phyloP scores from a whole-genome alignment of 805 yeast genomes.

The Wickerhamiella parazyma region DNA sequence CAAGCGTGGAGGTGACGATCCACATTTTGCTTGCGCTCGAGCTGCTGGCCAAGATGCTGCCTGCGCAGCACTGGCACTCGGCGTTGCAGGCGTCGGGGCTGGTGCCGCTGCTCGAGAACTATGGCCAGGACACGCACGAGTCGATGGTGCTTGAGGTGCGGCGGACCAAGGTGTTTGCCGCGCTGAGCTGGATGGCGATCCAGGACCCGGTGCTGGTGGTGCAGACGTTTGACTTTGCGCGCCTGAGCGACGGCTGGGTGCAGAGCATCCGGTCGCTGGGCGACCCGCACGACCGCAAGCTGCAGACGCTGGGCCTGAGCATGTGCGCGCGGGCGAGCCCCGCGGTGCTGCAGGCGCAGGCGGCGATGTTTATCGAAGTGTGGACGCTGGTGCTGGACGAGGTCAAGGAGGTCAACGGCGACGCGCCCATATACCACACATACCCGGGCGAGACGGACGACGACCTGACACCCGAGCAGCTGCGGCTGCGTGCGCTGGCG shows the following conservation, averaged over 20 bases:
- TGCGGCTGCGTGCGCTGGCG: constrained; percentile 26
- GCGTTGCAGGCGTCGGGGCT: constrained; percentile 7
- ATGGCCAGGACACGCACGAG: neutral
- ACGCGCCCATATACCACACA: constrained; percentile 22
- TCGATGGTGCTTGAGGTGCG: constrained; percentile 6
- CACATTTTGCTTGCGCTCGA: constrained; percentile 13
- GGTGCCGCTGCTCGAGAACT: constrained; percentile 3
- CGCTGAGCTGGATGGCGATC: constrained; percentile 10
- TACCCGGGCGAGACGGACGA: constrained; percentile 17
- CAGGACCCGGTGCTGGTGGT: constrained; percentile 8
- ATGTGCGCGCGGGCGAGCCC: neutral
- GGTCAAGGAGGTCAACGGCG: constrained; percentile 51
- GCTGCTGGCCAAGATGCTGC: constrained; percentile 7
- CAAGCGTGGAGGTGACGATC: constrained; percentile 16
- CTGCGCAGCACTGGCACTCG: constrained; percentile 7
- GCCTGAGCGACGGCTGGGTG: constrained; percentile 20
- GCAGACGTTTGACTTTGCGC: constrained; percentile 5
- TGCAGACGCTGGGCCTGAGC: constrained; percentile 48
- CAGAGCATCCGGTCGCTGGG: constrained; percentile 38
- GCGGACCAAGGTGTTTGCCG: constrained; percentile 6
- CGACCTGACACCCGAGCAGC: constrained; percentile 17
- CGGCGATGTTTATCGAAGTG: constrained; percentile 25
- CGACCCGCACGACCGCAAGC: constrained; percentile 63
- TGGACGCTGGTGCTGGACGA: constrained; percentile 58
- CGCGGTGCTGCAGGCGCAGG: constrained; percentile 29